A percentile compares a stretch with the other conserved stretches of the same genome.
phyloP scores from a whole-genome alignment of 1,284 basidiomycete species.

The Cronartium quercuum region DNA sequence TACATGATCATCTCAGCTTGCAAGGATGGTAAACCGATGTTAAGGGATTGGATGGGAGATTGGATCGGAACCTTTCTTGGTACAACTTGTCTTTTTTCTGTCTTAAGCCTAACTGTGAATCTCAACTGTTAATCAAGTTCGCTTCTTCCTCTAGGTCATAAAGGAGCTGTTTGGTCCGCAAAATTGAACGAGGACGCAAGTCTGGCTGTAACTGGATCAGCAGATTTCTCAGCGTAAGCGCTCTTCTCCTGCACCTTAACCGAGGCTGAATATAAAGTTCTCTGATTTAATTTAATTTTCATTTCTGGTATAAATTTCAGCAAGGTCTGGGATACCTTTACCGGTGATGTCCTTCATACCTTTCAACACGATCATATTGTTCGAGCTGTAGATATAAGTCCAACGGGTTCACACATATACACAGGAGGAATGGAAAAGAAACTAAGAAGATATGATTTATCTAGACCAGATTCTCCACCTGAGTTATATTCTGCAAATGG shows the following conservation, averaged over 20 bases:
- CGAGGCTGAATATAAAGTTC: background rate
- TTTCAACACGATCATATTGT: slow-evolving; percentile 98
- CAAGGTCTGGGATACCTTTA: slow-evolving; percentile 96
- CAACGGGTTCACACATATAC: slow-evolving; percentile 61
- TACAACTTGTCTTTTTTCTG: background rate
- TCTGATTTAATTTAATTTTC: background rate
- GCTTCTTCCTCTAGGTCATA: slow-evolving; percentile 62
- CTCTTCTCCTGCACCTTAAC: background rate
- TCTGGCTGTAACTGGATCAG: slow-evolving; percentile 83
- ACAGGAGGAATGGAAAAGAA: slow-evolving; percentile 98
- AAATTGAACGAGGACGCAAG: slow-evolving; percentile 69
- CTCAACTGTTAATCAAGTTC: background rate
- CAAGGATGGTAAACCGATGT: slow-evolving; percentile 37
- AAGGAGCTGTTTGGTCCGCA: slow-evolving; percentile 95
- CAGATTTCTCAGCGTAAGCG: slow-evolving; percentile 92
- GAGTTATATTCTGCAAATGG: background rate
- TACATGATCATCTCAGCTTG: slow-evolving; percentile 39
- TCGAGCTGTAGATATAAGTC: slow-evolving; percentile 79
- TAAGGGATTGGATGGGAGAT: slow-evolving; percentile 60
- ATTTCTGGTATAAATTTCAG: slow-evolving; percentile 51
- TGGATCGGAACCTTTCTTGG: slow-evolving; percentile 97
- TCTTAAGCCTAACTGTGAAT: background rate
- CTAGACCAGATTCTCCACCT: slow-evolving; percentile 49
- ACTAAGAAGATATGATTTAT: slow-evolving; percentile 85
- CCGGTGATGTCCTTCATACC: slow-evolving; percentile 76